These are phyloP conservation scores for Paecilomyces formosus DNA, from an alignment of 2,329 filamentous ascomycete genomes.

Conservation along the genomic window DNA sequence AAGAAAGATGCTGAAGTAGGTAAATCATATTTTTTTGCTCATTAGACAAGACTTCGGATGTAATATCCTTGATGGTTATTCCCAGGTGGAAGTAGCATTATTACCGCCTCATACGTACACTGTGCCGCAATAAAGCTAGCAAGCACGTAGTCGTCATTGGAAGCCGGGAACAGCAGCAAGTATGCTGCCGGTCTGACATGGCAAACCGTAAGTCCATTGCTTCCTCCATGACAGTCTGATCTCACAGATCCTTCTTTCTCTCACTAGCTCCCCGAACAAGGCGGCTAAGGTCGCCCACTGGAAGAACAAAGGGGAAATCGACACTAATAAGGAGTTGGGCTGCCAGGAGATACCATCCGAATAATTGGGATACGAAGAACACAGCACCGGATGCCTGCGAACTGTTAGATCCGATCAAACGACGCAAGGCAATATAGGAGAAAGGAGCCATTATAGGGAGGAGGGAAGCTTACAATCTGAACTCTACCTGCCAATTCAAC, in stretches of 20 bases:
- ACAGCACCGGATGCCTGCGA: constrained; percentile 39
- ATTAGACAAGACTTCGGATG: neutral
- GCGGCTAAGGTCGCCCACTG: constrained; percentile 27
- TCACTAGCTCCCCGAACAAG: neutral
- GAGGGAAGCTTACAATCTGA: constrained; percentile 13
- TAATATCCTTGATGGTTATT: neutral
- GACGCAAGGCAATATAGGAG: neutral
- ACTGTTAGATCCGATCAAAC: neutral
- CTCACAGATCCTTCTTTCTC: neutral
- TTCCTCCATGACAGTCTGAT: no score
- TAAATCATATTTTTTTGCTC: neutral
- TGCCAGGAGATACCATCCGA: constrained; percentile 48
- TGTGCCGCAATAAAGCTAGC: neutral
- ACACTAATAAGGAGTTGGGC: constrained; percentile 48
- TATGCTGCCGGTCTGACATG: neutral
- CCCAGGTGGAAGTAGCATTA: neutral
- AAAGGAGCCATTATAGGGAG: neutral
- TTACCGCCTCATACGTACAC: neutral
- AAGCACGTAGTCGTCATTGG: neutral
- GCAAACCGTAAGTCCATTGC: no score
- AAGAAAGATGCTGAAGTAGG: neutral
- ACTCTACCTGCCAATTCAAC: constrained; percentile 19
- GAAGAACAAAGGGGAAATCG: constrained; percentile 47
- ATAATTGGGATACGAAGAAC: constrained; percentile 40
- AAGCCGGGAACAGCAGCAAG: neutral